Evolutionary conservation across 31 red algal species (phyloP).

Genomic region (Odonthalia washingtoniensis): DNA sequence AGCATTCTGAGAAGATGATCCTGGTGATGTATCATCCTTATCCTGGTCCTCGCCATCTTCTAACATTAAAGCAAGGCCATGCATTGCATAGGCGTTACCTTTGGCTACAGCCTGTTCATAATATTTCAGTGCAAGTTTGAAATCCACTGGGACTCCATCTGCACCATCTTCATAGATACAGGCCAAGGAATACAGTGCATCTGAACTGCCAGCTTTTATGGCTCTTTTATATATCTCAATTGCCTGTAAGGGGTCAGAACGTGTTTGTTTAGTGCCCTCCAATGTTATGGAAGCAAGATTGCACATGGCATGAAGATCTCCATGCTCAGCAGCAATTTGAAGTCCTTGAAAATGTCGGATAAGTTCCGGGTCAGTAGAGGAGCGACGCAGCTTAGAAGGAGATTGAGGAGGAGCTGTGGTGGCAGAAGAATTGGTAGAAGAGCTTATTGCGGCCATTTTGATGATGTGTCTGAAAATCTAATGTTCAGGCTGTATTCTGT

Average conservation of each 20-base stretch:
- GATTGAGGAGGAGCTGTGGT: no score
- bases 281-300: constrained; percentile 44
- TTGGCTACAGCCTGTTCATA: constrained; percentile 52
- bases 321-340: constrained; percentile 41
- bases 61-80: constrained; percentile 56
- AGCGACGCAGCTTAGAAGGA: constrained; percentile 15
- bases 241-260: constrained; percentile 42
- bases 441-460: no score
- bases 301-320: constrained; percentile 56
- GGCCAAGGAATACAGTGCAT: constrained; percentile 55
- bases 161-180: constrained; percentile 61
- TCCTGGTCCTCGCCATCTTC: constrained; percentile 49
- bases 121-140: constrained; percentile 23
- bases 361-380: constrained; percentile 35
- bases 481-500: no score
- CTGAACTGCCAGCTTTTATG: constrained; percentile 29
- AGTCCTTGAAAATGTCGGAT: constrained; percentile 39
- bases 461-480: no score
- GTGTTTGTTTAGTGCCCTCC: constrained; percentile 31
- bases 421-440: no score
- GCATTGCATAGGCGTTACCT: constrained; percentile 57
- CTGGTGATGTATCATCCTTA: constrained; percentile 29
- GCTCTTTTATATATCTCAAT: constrained; percentile 50
- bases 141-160: constrained; percentile 30
- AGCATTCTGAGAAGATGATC: neutral